phyloP scores from a whole-genome alignment of 495 filamentous ascomycete species.

The Choiromyces venosus region DNA sequence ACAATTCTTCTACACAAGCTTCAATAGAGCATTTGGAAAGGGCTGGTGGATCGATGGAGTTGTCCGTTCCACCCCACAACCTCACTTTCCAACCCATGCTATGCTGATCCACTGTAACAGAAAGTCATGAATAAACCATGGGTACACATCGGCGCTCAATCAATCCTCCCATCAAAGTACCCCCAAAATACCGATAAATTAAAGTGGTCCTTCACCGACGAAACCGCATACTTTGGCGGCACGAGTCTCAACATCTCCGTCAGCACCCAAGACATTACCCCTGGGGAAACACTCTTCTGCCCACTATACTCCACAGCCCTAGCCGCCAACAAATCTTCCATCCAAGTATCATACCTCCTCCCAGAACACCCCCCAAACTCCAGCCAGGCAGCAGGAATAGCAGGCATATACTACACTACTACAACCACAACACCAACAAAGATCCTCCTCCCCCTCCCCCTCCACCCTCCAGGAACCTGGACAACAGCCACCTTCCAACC shows the following conservation, averaged over 20 bases:
- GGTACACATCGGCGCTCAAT: constrained; percentile 40
- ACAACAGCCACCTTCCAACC: not conserved
- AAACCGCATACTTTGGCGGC: constrained; percentile 28
- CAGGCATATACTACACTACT: constrained; percentile 28
- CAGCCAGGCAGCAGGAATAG: constrained; percentile 18
- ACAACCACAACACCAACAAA: constrained; percentile 10
- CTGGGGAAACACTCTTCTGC: constrained; percentile 12
- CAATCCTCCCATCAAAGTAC: constrained; percentile 31
- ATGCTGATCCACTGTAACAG: constrained; percentile 12
- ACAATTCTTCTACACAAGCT: constrained; percentile 46
- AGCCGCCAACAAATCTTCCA: constrained; percentile 14
- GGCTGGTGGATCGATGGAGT: constrained; percentile 31
- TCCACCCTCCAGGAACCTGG: too few species aligned
- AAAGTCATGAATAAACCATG: constrained; percentile 26
- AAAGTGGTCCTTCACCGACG: constrained; percentile 27
- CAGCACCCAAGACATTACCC: not conserved
- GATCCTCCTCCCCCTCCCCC: not conserved
- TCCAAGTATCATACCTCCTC: constrained; percentile 27
- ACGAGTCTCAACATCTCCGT: constrained; percentile 31
- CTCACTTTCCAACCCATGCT: not conserved
- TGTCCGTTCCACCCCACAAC: constrained; percentile 1
- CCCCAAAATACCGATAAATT: constrained; percentile 15
- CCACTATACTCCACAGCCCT: constrained; percentile 27
- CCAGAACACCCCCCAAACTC: constrained; percentile 3
- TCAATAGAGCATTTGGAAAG: constrained; percentile 43